phyloP scores from a whole-genome alignment of 2,329 filamentous ascomycete genomes.

The Trichoderma sp. region DNA sequence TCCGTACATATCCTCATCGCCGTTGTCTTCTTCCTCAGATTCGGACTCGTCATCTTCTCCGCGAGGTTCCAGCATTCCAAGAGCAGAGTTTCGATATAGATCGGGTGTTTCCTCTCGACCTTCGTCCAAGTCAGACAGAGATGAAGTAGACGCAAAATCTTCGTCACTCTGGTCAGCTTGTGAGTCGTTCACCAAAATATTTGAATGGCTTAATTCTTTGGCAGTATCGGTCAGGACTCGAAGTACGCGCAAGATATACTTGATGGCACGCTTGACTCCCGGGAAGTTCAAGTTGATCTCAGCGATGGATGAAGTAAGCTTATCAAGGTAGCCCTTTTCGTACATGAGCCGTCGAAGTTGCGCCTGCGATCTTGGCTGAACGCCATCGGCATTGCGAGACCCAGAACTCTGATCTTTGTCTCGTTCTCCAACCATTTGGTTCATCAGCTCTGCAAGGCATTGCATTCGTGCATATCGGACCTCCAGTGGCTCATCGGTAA shows the following conservation, averaged over 20 bases:
- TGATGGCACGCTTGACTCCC: constrained; percentile 89
- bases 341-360: constrained; percentile 96
- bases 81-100: constrained; percentile 91
- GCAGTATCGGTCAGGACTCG: constrained; percentile 86
- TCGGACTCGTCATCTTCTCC: constrained; percentile 82
- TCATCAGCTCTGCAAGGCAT: constrained; percentile 87
- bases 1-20: constrained; percentile 90
- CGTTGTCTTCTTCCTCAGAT: constrained; percentile 70
- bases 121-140: constrained; percentile 84
- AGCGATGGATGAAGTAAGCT: constrained; percentile 87
- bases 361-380: constrained; percentile 65
- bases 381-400: constrained; percentile 45
- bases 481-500: constrained; percentile 79
- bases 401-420: constrained; percentile 61
- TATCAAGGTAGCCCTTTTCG: constrained; percentile 91
- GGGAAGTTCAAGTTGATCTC: constrained; percentile 96
- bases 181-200: constrained; percentile 69
- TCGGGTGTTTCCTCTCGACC: constrained; percentile 94
- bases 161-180: constrained; percentile 75
- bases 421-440: constrained; percentile 84
- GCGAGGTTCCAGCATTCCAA: constrained; percentile 89
- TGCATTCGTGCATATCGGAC: constrained; percentile 86
- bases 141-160: constrained; percentile 84
- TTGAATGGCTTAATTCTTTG: constrained; percentile 79
- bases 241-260: constrained; percentile 90